Base-by-base conservation (phyloP, 2,329 filamentous ascomycete genomes). In the Exophiala viscosa region DNA sequence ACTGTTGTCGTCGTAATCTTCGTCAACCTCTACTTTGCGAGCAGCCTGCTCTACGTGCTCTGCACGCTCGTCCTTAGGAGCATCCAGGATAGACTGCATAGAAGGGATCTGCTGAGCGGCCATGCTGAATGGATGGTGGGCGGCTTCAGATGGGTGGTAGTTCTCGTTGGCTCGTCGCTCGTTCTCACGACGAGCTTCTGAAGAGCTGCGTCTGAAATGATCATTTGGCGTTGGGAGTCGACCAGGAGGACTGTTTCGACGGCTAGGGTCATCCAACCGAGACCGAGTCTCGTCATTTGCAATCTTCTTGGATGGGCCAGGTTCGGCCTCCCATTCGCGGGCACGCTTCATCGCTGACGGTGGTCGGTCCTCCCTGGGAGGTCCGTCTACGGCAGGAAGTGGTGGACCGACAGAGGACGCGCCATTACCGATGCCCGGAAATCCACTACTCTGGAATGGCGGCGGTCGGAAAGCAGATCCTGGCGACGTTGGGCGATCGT, bases 21-120 rank as follows among this genome's bases (percentile, higher is more conserved):
- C 93, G 62, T 99, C 91, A 15, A 97, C 88, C 5, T 97, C 92
- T 83, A 99, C 95, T 71, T 95, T 95, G 17, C 93, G 81, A 15
- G 90, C 90, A 32, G 93, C 90, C 48, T 90, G 88, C 72, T 97
- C 92, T 52, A 84, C 85, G 23, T 80, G 70, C 56, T 77, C 74
- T 33, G 66, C 69, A 48, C 70, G 77, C 23, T 90, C 86, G 59
- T 88, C 81, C 46, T 69, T 69, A 50, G 70, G 65, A 54, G 69
- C 67, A 47, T 79, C 76, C 40, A 79, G 71, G 67, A 80, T 77
- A n/a, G 79, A 77, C 23, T 79, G 76, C 50, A 81, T 78, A 66
- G 83, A 80, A 9, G 80, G 76, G 5, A 72, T 70, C 33, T 79
- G 76, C 62, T 60, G 70, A 23, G 77, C 74, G n/a, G 73, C 73